Conservation (phyloP, 2,329 filamentous ascomycete genomes). For the Metarhizium robertsii region DNA sequence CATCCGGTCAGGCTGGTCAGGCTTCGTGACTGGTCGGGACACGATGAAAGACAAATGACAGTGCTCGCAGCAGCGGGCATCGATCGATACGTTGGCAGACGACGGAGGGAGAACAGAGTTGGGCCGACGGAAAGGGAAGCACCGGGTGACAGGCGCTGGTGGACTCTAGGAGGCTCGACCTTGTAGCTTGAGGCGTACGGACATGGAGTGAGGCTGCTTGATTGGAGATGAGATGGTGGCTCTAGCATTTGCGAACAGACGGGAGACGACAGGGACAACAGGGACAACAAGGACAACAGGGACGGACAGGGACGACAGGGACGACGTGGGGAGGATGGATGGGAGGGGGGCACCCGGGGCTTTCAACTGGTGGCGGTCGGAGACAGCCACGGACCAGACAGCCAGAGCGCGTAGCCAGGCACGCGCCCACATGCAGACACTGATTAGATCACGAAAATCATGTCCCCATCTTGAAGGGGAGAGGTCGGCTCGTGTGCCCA, state of each 20-base stretch:
- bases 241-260: background rate
- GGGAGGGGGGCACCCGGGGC: background rate
- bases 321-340: background rate
- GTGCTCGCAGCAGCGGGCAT: constrained; percentile 34
- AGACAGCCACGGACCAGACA: too few species aligned
- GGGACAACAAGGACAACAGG: too few species aligned
- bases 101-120: constrained; percentile 1
- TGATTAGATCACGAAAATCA: too few species aligned
- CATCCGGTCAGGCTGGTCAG: constrained; percentile 33
- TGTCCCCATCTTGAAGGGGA: too few species aligned
- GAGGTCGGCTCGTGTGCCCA: too few species aligned
- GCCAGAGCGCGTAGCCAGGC: background rate
- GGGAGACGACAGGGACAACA: background rate
- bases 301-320: too few species aligned
- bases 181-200: too few species aligned
- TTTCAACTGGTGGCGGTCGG: too few species aligned
- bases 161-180: too few species aligned
- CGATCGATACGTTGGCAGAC: constrained; percentile 37
- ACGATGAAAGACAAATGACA: constrained; percentile 22
- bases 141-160: background rate
- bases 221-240: background rate
- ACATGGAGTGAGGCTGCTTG: background rate
- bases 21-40: constrained; percentile 31
- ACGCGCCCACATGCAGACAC: background rate
- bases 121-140: background rate